Evolutionary conservation across 176 grass and related monocot species (phyloP).

Genomic region (Panicum miliaceum): DNA sequence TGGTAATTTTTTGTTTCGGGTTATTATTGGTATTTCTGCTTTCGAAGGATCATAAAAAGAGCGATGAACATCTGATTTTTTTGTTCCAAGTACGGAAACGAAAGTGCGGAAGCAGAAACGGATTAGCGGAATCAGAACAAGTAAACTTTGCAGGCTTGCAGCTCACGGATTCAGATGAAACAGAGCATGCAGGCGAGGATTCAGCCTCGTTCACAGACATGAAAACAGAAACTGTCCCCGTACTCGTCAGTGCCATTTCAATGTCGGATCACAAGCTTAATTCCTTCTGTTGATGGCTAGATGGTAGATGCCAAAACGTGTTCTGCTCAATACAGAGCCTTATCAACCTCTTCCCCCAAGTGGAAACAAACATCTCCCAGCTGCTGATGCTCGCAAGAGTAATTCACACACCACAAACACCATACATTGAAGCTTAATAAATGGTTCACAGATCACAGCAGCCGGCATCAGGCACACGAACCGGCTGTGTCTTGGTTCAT

Average conservation of each 20-base stretch:
- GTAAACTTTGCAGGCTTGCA: not conserved
- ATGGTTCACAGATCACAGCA: constrained; percentile 3
- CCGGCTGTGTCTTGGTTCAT: not conserved
- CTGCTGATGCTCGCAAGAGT: not conserved
- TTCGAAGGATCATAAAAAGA: not conserved
- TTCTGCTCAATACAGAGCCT: not conserved
- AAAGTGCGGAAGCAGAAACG: too few species aligned
- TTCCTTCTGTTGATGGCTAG: not conserved
- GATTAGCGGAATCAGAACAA: too few species aligned
- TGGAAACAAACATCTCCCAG: not conserved
- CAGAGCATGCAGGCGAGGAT: not conserved
- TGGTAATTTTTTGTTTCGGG: not conserved
- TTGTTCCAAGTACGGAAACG: too few species aligned
- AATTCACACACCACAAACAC: not conserved
- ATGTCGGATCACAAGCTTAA: not conserved
- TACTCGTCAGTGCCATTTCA: not conserved
- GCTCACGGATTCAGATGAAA: not conserved
- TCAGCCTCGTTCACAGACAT: not conserved
- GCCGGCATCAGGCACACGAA: not conserved
- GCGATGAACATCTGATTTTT: too few species aligned
- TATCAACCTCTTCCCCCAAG: not conserved
- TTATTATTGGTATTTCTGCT: not conserved
- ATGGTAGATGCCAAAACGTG: not conserved
- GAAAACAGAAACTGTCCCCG: not conserved
- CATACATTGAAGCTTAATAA: not conserved